phyloP scores from a whole-genome alignment of 2,329 filamentous ascomycete species.

The Arachnopeziza araneosa region DNA sequence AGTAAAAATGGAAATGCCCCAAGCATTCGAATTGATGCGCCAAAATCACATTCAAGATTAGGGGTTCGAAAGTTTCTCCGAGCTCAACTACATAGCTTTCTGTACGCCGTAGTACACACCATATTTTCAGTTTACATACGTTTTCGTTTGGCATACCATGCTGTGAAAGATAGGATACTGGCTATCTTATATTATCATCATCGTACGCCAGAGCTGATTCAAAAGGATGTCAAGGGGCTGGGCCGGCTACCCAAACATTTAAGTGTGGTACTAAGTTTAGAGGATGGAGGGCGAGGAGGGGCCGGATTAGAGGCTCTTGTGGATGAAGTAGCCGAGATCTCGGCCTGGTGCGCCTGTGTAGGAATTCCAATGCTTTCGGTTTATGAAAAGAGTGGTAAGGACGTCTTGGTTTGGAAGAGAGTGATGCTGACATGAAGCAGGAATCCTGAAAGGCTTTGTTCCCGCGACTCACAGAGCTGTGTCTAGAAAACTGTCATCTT shows the following conservation, averaged over 20 bases:
- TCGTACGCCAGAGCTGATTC: slow-evolving; percentile 86
- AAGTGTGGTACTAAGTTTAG: slow-evolving; percentile 75
- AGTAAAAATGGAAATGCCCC: slow-evolving; percentile 25
- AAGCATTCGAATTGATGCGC: slow-evolving; percentile 21
- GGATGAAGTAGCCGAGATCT: slow-evolving; percentile 85
- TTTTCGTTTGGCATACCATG: slow-evolving; percentile 71
- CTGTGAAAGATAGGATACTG: slow-evolving; percentile 69
- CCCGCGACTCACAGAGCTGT: slow-evolving; percentile 78
- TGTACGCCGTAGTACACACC: slow-evolving; percentile 68
- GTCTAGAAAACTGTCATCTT: slow-evolving; percentile 72
- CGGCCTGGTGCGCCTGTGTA: slow-evolving; percentile 87
- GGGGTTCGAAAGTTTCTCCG: slow-evolving; percentile 58
- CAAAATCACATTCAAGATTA: slow-evolving; percentile 34
- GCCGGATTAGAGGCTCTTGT: slow-evolving; percentile 78
- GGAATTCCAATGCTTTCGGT: slow-evolving; percentile 84
- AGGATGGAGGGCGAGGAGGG: slow-evolving; percentile 61
- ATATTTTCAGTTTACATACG: slow-evolving; percentile 87
- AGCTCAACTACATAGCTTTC: slow-evolving; percentile 56
- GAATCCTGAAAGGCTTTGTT: slow-evolving; percentile 83
- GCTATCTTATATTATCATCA: slow-evolving; percentile 93
- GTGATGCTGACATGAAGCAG: slow-evolving; percentile 39
- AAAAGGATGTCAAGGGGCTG: slow-evolving; percentile 73
- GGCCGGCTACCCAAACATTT: slow-evolving; percentile 75
- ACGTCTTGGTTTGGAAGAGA: not conserved
- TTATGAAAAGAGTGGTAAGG: slow-evolving; percentile 83